phyloP scores from a whole-genome alignment of 2,329 filamentous ascomycete genomes.

The Sclerotinia glacialis region DNA sequence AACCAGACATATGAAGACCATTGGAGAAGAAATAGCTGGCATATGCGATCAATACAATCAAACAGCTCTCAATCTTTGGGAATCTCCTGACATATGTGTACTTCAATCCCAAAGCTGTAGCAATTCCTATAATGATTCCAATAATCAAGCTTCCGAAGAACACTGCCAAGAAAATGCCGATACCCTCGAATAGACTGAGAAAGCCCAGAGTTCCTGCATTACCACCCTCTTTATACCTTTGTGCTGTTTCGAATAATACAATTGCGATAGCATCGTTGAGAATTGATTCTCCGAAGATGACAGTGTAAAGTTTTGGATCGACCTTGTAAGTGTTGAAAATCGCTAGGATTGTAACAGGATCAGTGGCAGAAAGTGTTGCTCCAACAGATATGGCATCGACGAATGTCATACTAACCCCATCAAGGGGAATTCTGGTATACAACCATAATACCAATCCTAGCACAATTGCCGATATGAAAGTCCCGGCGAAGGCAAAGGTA shows the following conservation, averaged over 20 bases:
- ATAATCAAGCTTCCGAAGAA: slow-evolving; percentile 95
- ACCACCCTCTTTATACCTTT: slow-evolving; percentile 79
- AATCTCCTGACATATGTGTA: slow-evolving; percentile 90
- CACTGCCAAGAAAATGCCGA: slow-evolving; percentile 90
- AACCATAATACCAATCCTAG: slow-evolving; percentile 84
- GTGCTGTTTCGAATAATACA: slow-evolving; percentile 96
- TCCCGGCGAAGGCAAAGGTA: slow-evolving; percentile 95
- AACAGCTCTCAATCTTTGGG: slow-evolving; percentile 93
- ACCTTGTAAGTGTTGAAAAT: slow-evolving; percentile 99
- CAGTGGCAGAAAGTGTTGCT: slow-evolving; percentile 92
- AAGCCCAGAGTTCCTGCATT: slow-evolving; percentile 69
- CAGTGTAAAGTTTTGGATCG: slow-evolving; percentile 95
- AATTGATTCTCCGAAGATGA: slow-evolving; percentile 98
- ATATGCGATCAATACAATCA: slow-evolving; percentile 92
- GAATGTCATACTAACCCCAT: slow-evolving; percentile 82
- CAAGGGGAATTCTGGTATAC: slow-evolving; percentile 82
- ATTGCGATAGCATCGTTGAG: slow-evolving; percentile 98
- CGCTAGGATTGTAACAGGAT: slow-evolving; percentile 94
- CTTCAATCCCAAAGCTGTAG: slow-evolving; percentile 84
- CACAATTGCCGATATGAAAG: slow-evolving; percentile 94
- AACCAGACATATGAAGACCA: slow-evolving; percentile 92
- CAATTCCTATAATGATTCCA: slow-evolving; percentile 81
- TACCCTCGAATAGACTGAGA: slow-evolving; percentile 82
- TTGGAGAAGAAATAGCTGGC: slow-evolving; percentile 98
- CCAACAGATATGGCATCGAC: slow-evolving; percentile 96